phyloP scores from a whole-genome alignment of 2,329 filamentous ascomycete species.

The Lithohypha guttulata region DNA sequence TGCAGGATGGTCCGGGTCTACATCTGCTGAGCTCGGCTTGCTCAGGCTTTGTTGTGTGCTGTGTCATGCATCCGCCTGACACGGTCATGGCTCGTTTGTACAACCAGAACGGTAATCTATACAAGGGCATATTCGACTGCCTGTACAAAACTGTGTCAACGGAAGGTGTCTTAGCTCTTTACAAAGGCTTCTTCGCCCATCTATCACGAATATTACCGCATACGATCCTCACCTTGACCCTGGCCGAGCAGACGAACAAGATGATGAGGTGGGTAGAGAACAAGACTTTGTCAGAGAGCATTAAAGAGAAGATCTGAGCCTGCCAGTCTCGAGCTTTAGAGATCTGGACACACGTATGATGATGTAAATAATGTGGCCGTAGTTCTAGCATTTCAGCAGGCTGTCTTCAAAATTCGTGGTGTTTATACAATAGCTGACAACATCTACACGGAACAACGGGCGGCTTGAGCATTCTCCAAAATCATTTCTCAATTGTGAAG shows the following conservation, averaged over 20 bases:
- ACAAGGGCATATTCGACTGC: constrained; percentile 86
- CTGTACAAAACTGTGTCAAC: constrained; percentile 81
- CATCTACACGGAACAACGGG: too few species aligned
- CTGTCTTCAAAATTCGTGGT: too few species aligned
- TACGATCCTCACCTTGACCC: constrained; percentile 81
- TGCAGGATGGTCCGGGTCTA: constrained; percentile 81
- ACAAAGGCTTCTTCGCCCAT: constrained; percentile 96
- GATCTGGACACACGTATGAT: too few species aligned
- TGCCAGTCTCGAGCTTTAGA: too few species aligned
- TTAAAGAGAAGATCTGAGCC: constrained; percentile 37
- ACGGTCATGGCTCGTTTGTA: constrained; percentile 98
- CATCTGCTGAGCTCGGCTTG: constrained; percentile 81
- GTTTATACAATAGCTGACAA: too few species aligned
- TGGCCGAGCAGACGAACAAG: constrained; percentile 97
- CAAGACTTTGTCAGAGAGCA: constrained; percentile 38
- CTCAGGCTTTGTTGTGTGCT: constrained; percentile 93
- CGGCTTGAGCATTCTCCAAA: too few species aligned
- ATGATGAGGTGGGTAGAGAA: constrained; percentile 70
- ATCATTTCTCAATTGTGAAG: too few species aligned
- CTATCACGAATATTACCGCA: constrained; percentile 88
- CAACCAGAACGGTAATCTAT: constrained; percentile 97
- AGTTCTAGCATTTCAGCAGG: too few species aligned
- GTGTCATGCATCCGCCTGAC: constrained; percentile 97
- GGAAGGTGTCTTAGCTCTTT: constrained; percentile 83
- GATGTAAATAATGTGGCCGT: too few species aligned